A percentile compares a stretch with the other conserved stretches of the same genome.
Evolutionary conservation across 345 rosid species (phyloP).

Genomic region (Arabis hirsuta): DNA sequence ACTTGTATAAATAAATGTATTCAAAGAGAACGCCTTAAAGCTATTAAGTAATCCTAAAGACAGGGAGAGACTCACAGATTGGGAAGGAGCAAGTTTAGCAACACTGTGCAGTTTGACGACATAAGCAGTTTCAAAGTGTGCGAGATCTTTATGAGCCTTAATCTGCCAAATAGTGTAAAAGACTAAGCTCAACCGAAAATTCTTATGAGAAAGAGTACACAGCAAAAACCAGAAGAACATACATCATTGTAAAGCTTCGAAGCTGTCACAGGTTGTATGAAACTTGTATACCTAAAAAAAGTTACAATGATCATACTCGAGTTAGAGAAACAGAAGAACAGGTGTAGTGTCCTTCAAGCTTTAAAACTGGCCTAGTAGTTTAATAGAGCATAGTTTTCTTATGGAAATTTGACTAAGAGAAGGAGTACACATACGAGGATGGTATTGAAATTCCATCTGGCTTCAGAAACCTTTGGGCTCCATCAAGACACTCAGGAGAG

Average conservation of each 20-base stretch:
- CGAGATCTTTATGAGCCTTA: conserved; percentile 86
- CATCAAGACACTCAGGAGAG: conserved; percentile 99
- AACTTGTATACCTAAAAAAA: conserved; percentile 87
- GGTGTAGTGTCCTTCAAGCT: neutral
- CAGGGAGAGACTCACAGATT: conserved; percentile 62
- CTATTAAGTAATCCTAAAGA: conserved; percentile 4
- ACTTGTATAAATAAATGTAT: conserved; percentile 14
- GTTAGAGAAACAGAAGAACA: conserved; percentile 27
- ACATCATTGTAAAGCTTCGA: conserved; percentile 91
- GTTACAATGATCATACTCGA: conserved; percentile 5
- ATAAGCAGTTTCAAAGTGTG: conserved; percentile 95
- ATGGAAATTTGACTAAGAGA: conserved; percentile 3
- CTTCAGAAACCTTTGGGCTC: conserved; percentile 96
- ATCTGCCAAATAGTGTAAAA: conserved; percentile 57
- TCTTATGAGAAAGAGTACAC: conserved; percentile 17
- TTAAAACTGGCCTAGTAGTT: conserved; percentile 3
- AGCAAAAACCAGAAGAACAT: conserved; percentile 36
- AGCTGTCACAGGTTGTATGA: conserved; percentile 91
- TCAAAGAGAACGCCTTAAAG: neutral
- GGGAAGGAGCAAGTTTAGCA: conserved; percentile 83
- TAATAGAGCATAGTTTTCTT: neutral
- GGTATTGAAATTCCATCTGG: conserved; percentile 96
- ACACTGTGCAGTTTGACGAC: conserved; percentile 92
- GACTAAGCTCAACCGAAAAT: conserved; percentile 14
- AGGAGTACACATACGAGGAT: conserved; percentile 70